A percentile compares a stretch with the other conserved stretches of the same genome.
phyloP scores from a whole-genome alignment of 1,284 basidiomycete genomes.

The Cutaneotrichosporon curvatum region DNA sequence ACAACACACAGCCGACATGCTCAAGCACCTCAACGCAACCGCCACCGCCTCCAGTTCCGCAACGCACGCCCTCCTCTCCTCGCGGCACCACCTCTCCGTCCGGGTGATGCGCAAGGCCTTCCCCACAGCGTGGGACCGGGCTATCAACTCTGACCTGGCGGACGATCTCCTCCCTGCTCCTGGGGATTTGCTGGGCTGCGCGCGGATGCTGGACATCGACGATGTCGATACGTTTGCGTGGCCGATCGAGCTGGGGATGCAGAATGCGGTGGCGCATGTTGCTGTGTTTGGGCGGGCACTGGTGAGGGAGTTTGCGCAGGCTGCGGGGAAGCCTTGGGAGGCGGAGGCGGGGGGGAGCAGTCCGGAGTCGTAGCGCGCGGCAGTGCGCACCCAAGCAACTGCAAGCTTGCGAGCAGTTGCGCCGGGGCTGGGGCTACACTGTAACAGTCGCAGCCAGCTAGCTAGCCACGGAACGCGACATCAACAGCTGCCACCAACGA shows the following conservation, averaged over 20 bases:
- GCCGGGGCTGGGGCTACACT: no score
- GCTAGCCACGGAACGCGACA: no score
- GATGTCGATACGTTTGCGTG: slow-evolving; percentile 32
- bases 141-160: slow-evolving; percentile 30
- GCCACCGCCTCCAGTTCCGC: slow-evolving; percentile 21
- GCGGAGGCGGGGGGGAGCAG: background rate
- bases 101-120: slow-evolving; percentile 24
- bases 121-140: slow-evolving; percentile 32
- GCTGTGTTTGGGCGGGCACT: slow-evolving; percentile 36
- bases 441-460: no score
- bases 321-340: slow-evolving; percentile 30
- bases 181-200: slow-evolving; percentile 31
- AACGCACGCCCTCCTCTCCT: slow-evolving; percentile 22
- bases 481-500: no score
- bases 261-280: slow-evolving; percentile 35
- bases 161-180: slow-evolving; percentile 32
- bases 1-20: slow-evolving; percentile 22
- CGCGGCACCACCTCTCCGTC: slow-evolving; percentile 33
- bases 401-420: no score
- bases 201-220: slow-evolving; percentile 33
- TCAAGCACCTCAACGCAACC: slow-evolving; percentile 27
- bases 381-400: no score
- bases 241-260: slow-evolving; percentile 43
- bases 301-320: slow-evolving; percentile 32
- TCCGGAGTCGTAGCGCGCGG: no score